Conservation (phyloP, 805 yeast species). For the Candida boidinii region DNA sequence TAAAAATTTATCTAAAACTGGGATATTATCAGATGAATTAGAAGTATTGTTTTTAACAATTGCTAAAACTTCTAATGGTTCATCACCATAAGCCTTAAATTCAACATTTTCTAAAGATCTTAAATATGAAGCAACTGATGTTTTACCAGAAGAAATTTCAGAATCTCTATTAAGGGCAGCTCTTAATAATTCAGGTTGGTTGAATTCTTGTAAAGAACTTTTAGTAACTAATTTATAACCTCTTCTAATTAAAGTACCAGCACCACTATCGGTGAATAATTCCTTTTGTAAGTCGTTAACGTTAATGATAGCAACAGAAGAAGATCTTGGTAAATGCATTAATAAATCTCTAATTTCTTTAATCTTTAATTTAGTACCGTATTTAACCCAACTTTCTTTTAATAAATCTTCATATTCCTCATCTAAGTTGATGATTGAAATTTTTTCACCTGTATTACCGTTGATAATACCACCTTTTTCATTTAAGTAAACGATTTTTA, state of each 20-base stretch:
- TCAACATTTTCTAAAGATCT: conserved; percentile 51
- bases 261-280: conserved; percentile 97
- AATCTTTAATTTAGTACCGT: conserved; percentile 95
- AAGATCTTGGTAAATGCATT: conserved; percentile 90
- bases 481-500: conserved; percentile 90
- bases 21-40: conserved; percentile 30
- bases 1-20: conserved; percentile 76
- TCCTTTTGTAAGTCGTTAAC: conserved; percentile 95
- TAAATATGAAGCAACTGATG: conserved; percentile 76
- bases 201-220: conserved; percentile 59
- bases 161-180: conserved; percentile 70
- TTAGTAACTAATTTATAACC: conserved; percentile 83
- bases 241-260: conserved; percentile 96
- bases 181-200: conserved; percentile 69
- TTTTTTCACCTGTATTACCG: conserved; percentile 85
- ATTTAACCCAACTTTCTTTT: conserved; percentile 96
- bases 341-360: conserved; percentile 92
- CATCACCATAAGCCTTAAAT: conserved; percentile 86
- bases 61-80: conserved; percentile 90
- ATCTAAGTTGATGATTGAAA: conserved; percentile 85
- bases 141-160: conserved; percentile 59
- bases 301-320: conserved; percentile 95
- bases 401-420: conserved; percentile 89
- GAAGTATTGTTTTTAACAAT: conserved; percentile 49
- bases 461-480: conserved; percentile 97